Base-by-base conservation (phyloP, 192 early-diverging fungal genomes). In the Coemansia umbellata region DNA sequence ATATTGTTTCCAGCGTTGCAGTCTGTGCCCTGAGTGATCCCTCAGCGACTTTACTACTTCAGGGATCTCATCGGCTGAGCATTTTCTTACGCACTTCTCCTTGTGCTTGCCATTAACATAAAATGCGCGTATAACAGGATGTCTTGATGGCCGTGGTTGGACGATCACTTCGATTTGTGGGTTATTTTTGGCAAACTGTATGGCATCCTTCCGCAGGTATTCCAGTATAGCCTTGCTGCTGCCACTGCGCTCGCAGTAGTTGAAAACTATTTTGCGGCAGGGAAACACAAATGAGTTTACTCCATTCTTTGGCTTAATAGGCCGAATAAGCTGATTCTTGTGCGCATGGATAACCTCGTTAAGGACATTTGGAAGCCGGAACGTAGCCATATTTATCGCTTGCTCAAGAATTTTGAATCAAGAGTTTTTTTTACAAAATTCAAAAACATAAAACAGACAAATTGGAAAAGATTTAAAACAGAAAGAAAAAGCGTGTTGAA, bases 191-290 rank as follows among this genome's bases (percentile, higher is more conserved):
- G 89, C 86, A 47, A 70, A 80, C 15, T 79, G 50, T 3, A 81
- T 60, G 23, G 84, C 61, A 17, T 82, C 78, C 44, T 74, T 82
- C 56, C 84, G 82, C 52, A 91, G 60, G 45, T 86, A 91, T 50
- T 88, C 80, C 82, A 85, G 77, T 82, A 89, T 86, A 31, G 85
- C 82, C 31, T 79, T 77, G 73, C 82, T 87, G 66, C 85, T 88
- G 48, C 86, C 89, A 47, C 86, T 81, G 37, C 84, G 84, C 74
- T 91, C 89, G 66, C 89, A 89, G 63, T 91, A 91, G 63, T 87
- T 84, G 66, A 91, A 87, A 17, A 88, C 86, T 15, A 91, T 64
- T 40, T 87, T 88, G 27, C 85, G 82, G 56, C 87, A 89, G 39
- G 85, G 86, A 28, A 86, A 81, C 9, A 89, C 74, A 66, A 85